These are phyloP conservation scores for Trypanosoma conorhini DNA, from an alignment of 208 protist genomes.

Conservation along the genomic window DNA sequence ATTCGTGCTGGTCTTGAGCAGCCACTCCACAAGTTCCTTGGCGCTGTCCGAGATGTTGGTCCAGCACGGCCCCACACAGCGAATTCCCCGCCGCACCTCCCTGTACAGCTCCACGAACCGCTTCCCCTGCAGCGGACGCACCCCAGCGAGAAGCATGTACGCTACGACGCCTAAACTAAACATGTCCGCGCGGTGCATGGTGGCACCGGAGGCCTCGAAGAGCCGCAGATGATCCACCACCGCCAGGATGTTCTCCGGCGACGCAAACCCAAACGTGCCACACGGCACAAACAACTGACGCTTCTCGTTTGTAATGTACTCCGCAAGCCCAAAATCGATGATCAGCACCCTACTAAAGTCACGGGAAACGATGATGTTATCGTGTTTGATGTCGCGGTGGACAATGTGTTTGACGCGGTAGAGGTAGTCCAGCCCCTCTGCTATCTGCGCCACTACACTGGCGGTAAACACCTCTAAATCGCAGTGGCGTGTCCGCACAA, in stretches of 20 bases:
- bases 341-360: constrained; percentile 69
- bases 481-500: constrained; percentile 35
- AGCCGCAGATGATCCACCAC: constrained; percentile 27
- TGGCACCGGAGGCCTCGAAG: constrained; percentile 40
- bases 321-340: constrained; percentile 87
- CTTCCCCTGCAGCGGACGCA: constrained; percentile 33
- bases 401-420: constrained; percentile 60
- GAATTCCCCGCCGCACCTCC: constrained; percentile 44
- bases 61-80: constrained; percentile 50
- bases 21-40: constrained; percentile 39
- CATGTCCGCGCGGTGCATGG: constrained; percentile 67
- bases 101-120: constrained; percentile 39
- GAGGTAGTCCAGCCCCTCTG: constrained; percentile 66
- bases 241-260: constrained; percentile 69
- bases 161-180: constrained; percentile 80
- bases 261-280: constrained; percentile 63
- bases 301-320: constrained; percentile 38
- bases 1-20: constrained; percentile 41
- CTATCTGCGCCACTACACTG: constrained; percentile 57
- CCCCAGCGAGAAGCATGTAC: constrained; percentile 56
- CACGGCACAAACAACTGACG: constrained; percentile 34
- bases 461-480: constrained; percentile 59
- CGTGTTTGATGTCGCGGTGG: constrained; percentile 86
- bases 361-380: constrained; percentile 79
- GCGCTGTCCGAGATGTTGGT: constrained; percentile 39